Evolutionary conservation across 73 alveolate genomes (phyloP), one percentile per base, ranked within the genome.

Genomic region (Paramecium sexaurelia): DNA sequence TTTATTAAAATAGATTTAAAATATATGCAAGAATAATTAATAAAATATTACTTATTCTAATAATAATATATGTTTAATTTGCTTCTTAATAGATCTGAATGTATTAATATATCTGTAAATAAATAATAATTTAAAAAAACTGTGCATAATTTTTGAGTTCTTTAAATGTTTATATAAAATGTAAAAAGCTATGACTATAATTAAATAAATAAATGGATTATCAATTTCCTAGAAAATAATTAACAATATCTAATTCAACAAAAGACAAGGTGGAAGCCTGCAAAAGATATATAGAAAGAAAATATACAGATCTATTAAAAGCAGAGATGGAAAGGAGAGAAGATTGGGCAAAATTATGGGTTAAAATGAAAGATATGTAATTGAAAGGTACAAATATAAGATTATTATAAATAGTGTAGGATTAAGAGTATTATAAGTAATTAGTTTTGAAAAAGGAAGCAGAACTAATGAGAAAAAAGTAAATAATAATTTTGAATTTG

Each of bases 221-320:
- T 43, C 41, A 78, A 43, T 78, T 78, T 45, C 90, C 90, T 3
- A 88, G 75, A 71, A 88, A 88, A 29, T 43, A 88, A 67, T 88
- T 41, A 32, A 20, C 35, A 17, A 69, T 88, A 8, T 88, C 94
- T 17, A 56, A 75, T 47, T 55, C 94, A 37, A 88, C 94, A 1
- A 88, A 88, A 43, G 94, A 88, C 40, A 88, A 66, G 73, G 94
- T 88, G 6, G 94, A 88, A 36, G 94, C 94, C 39, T 75, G 91
- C 29, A 88, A 88, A 43, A 37, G 91, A 20, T 88, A 88, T 43
- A 88, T 88, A 39, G 94, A 88, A 35, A 88, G 90, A 33, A 78
- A 78, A 78, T 78, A 78, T 6, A 78, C 75, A 4, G 90, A 78
- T 19, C n/a, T 33, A 45, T 37, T 78, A 24, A 78, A 78, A 17